Conservation (phyloP, 192 early-diverging fungal species). For the Coemansia sp. region DNA sequence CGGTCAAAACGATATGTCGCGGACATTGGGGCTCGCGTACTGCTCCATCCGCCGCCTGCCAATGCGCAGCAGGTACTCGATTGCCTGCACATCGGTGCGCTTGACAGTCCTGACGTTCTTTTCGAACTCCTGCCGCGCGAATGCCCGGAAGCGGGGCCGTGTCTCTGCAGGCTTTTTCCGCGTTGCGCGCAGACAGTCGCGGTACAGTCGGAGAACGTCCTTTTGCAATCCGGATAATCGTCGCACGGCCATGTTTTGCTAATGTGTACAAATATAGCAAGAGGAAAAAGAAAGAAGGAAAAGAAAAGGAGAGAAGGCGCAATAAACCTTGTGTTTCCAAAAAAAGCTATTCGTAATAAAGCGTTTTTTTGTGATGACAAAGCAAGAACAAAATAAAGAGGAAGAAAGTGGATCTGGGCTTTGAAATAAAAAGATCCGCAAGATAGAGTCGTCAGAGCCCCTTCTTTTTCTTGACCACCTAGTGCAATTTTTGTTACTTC, state of each 20-base stretch:
- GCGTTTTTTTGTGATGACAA: background rate
- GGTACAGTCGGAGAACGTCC: conserved; percentile 67
- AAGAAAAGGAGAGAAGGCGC: background rate
- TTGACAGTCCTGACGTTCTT: conserved; percentile 54
- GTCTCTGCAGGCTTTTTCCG: conserved; percentile 62
- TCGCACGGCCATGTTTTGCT: conserved; percentile 20
- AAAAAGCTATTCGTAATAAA: too few relatives aligned
- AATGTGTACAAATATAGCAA: background rate
- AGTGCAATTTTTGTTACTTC: too few relatives aligned
- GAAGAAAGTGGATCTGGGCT: too few relatives aligned
- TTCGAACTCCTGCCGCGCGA: conserved; percentile 68
- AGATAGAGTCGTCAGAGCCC: too few relatives aligned
- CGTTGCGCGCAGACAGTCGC: conserved; percentile 69
- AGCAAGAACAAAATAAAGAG: too few relatives aligned
- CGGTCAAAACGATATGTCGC: conserved; percentile 49
- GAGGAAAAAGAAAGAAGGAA: background rate
- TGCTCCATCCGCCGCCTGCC: conserved; percentile 65
- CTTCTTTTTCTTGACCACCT: too few relatives aligned
- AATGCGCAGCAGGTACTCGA: conserved; percentile 68
- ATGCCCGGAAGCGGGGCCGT: conserved; percentile 64
- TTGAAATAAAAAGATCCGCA: too few relatives aligned
- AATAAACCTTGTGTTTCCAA: too few relatives aligned
- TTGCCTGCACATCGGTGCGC: conserved; percentile 65
- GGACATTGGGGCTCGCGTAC: conserved; percentile 62
- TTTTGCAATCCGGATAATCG: conserved; percentile 66